Percentiles rank a stretch among this genome's conserved stretches.
phyloP scores from a whole-genome alignment of 768 basidiomycete species.

The Lactarius hatsudake region DNA sequence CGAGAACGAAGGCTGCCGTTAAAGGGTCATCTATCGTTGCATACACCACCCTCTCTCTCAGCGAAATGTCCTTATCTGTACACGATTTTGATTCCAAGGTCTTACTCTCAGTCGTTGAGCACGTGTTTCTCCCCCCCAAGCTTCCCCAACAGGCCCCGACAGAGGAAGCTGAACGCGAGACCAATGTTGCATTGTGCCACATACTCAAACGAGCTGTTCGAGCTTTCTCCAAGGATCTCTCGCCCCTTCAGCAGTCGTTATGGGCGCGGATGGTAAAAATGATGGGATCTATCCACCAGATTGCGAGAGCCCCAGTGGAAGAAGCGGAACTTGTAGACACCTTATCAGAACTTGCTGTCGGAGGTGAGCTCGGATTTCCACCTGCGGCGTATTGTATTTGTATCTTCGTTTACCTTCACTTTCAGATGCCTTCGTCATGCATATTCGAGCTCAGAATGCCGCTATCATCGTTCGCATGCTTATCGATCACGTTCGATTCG shows the following conservation, averaged over 20 bases:
- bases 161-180: neutral
- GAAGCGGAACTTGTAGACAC: neutral
- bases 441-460: constrained; percentile 17
- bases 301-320: neutral
- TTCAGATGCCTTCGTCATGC: constrained; percentile 10
- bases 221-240: neutral
- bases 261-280: constrained; percentile 9
- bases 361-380: neutral
- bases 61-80: neutral
- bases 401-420: no score
- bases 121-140: constrained; percentile 19
- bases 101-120: constrained; percentile 6
- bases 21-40: neutral
- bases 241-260: neutral
- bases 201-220: constrained; percentile 1
- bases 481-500: constrained; percentile 7
- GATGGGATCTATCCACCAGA: neutral
- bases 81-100: neutral
- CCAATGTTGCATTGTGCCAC: constrained; percentile 5
- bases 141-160: constrained; percentile 13
- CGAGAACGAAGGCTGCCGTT: neutral
- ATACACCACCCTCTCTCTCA: neutral
- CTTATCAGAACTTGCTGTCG: neutral
- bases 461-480: constrained; percentile 4
- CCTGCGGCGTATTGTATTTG: no score